Base-by-base conservation (phyloP, 2,329 filamentous ascomycete species). In the Rutstroemia sp. region DNA sequence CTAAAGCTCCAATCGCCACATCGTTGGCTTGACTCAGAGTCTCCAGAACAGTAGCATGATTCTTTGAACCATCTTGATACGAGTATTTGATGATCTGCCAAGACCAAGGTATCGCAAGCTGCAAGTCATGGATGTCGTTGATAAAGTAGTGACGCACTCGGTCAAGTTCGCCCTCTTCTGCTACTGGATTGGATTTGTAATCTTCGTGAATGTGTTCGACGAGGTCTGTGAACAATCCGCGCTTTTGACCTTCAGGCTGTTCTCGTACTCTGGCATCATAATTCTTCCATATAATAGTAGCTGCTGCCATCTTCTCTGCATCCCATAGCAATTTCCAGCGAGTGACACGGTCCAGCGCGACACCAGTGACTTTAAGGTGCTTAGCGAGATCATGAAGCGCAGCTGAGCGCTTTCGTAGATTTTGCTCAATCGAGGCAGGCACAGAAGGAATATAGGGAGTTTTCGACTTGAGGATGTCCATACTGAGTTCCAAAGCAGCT, bases 231-330 rank as follows among this genome's bases (percentile, higher is more conserved):
- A 95, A 76, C 52, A 95, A 77, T 4, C 85, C 87, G 67, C 83
- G 83, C 65, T 86, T 84, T 44, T 83, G 77, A 39, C 81, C 80
- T 17, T 77, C 75, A 14, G 81, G 75, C 9, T 82, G 80, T 51
- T 76, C 76, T 51, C 80, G 76, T 7, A 85, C 77, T 51, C 86
- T 86, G 7, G 77, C 75, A 67, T 96, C 88, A 66, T 95, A 90
- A 53, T 82, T 78, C 60, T 84, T 84, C 91, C 92, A 97, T 39
- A 97, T 78, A 47, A 83, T 78, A 58, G 81, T 79, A 17, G 90
- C 89, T 38, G 91, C 88, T 45, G 87, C 83, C 73, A 97, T 80
- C 71, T 92, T 96, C 70, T 99, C 94, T 0, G 92, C 92, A 66
- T 92, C 85, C 77, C 85, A 88, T n/a, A 99, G 75, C 34, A 99